Evolutionary conservation across 2,329 filamentous ascomycete species (phyloP), one percentile per base, ranked within the genome.

Genomic region (Fusarium nematophilum): DNA sequence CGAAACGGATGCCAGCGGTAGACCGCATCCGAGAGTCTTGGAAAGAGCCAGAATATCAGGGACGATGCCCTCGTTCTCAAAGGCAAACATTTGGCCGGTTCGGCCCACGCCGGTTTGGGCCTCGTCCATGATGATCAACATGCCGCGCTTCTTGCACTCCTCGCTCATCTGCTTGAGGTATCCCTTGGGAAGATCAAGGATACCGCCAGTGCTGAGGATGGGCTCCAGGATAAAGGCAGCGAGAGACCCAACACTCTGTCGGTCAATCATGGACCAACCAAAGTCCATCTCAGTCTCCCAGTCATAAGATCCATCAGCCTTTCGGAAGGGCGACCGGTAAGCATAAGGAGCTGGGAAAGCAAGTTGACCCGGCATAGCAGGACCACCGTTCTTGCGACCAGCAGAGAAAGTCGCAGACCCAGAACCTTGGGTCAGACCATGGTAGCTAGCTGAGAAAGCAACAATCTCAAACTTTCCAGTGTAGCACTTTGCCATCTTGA

Each of bases 391-490:
- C 48, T 75, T 79, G 3, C 84, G 75, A 1, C 84, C 84, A 10
- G 79, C 77, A 36, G 81, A 79, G 67, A 85, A 87, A 3, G 82
- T 83, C 0, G 85, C 82, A 1, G 78, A 78, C 0, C 78, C 73
- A 1, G 86, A 78, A 3, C 76, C 82, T 5, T 76, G 76, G 0
- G 85, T 89, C 56, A 89, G 74, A 17, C 87, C 86, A 70, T 89
- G 86, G 72, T 82, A 90, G 52, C 82, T 84, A 1, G 81, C 81
- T 1, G 78, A 78, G 46, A 89, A 76, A 0, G 78, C 86, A 4
- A 90, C 83, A 46, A 90, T 81, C 69, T 89, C 86, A 60, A 85
- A 89, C 33, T 84, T 87, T 3, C 85, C 85, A 0, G 86, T 89
- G 63, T 83, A 84, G 25, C 78, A 73, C 69, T 89, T 89, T 3